Evolutionary conservation across 202 grass and related monocot genomes (phyloP).

Genomic region (Eragrostis tef): DNA sequence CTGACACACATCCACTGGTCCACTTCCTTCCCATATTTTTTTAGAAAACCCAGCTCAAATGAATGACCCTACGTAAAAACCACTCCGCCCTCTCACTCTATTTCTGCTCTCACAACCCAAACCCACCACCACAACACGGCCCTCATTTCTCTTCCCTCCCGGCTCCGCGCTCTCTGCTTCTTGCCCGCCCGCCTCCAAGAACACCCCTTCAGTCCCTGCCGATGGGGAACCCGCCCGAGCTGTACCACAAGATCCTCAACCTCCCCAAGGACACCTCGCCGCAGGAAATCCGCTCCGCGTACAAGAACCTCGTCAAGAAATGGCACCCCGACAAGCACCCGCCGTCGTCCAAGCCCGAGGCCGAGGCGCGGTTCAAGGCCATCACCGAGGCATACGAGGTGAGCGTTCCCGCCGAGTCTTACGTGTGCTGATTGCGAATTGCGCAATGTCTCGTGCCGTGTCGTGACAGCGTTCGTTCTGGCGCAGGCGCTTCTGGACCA

Average conservation of each 20-base stretch:
- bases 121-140: conserved; percentile 2
- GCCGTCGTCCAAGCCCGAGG: conserved; percentile 76
- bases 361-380: conserved; percentile 83
- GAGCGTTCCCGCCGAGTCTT: neutral
- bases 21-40: neutral
- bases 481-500: conserved; percentile 78
- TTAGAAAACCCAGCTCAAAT: conserved; percentile 26
- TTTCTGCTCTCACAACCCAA: neutral
- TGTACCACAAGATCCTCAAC: conserved; percentile 81
- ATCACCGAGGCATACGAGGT: conserved; percentile 98
- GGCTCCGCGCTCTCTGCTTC: neutral
- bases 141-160: neutral
- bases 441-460: neutral
- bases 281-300: conserved; percentile 83
- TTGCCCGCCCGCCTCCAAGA: neutral
- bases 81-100: conserved; percentile 17
- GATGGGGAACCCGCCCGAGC: conserved; percentile 81
- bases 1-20: neutral
- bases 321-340: conserved; percentile 99
- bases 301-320: conserved; percentile 80
- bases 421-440: conserved; percentile 5
- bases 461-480: neutral
- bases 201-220: neutral
- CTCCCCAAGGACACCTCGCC: conserved; percentile 67
- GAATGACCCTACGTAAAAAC: conserved; percentile 48